Evolutionary conservation across 495 filamentous ascomycete genomes (phyloP), one percentile per base, ranked within the genome.

Genomic region (Cryomyces antarcticus): DNA sequence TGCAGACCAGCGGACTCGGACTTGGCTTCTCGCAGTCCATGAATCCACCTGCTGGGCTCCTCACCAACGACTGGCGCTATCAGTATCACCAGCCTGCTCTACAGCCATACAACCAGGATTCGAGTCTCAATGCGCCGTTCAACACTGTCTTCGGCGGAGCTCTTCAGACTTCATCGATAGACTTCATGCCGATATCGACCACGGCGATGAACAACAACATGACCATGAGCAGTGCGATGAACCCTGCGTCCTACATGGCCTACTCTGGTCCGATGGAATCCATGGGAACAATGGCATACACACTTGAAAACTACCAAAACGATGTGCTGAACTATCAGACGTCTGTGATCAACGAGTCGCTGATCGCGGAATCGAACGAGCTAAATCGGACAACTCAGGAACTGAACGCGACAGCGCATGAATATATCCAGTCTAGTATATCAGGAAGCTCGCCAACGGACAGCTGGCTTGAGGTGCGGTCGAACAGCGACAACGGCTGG

Each of bases 401-500:
- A 29, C n/a, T 6, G 17, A 24, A 24, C 17, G 17, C 17, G 2
- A 24, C 17, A 24, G 17, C 17, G 17, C 17, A 24, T 24, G 17
- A 24, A 24, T 24, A 24, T 24, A 2, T 24, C 17, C 17, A 24
- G 17, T 24, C 17, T 1, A 24, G 17, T 24, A 24, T 24, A 24
- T 2, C 17, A 24, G 17, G 17, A 24, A 24, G 17, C 17, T 24
- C 17, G 17, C 17, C 17, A 24, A 24, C 17, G 17, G 78, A 81
- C 46, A 85, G 78, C 33, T 82, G 78, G 57, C 60, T 92, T 6
- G 85, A 93, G 60, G 80, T 88, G 34, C 63, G 83, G 28, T 82
- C 82, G 7, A 72, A 73, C 47, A 87, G 81, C 57, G 85, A 92
- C 48, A 80, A 82, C 55, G 82, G 82, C 34, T 94, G 85, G 86